Conservation (phyloP, 768 basidiomycete genomes). For the Mycena metata region DNA sequence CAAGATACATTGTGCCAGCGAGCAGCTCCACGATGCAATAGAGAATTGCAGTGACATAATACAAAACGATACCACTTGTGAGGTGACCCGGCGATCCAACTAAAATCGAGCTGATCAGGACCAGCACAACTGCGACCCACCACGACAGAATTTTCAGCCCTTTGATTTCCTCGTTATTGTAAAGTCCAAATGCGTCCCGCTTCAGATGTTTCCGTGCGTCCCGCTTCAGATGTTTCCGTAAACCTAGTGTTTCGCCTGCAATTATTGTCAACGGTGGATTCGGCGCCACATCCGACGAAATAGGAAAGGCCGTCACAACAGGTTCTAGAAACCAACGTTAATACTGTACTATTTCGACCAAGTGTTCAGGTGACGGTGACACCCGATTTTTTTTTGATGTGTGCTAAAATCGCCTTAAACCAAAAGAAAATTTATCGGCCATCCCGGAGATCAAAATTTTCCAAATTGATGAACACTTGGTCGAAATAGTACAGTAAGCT, state of each 20-base stretch:
- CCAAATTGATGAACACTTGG: too few species aligned
- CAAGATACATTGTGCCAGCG: constrained; percentile 34
- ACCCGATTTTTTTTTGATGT: too few species aligned
- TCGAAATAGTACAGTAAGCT: too few species aligned
- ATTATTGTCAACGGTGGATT: constrained; percentile 16
- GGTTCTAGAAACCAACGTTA: too few species aligned
- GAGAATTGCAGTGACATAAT: not conserved
- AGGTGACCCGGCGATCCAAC: constrained; percentile 7
- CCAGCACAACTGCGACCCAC: not conserved
- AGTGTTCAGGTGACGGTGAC: too few species aligned
- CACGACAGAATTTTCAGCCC: not conserved
- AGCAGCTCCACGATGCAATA: constrained; percentile 18
- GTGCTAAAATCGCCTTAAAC: too few species aligned
- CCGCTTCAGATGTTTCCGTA: constrained; percentile 16
- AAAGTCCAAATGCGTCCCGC: constrained; percentile 6
- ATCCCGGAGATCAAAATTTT: too few species aligned
- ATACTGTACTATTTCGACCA: too few species aligned
- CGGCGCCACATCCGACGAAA: not conserved
- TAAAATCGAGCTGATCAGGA: not conserved
- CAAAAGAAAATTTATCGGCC: too few species aligned
- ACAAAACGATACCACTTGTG: constrained; percentile 5
- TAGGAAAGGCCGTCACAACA: not conserved
- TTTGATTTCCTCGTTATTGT: constrained; percentile 21
- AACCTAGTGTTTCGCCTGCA: constrained; percentile 1
- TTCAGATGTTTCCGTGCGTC: constrained; percentile 16